Percentiles rank a stretch among this genome's conserved stretches.
Evolutionary conservation across 805 yeast genomes (phyloP).

Genomic region (Candida sanyiensis): DNA sequence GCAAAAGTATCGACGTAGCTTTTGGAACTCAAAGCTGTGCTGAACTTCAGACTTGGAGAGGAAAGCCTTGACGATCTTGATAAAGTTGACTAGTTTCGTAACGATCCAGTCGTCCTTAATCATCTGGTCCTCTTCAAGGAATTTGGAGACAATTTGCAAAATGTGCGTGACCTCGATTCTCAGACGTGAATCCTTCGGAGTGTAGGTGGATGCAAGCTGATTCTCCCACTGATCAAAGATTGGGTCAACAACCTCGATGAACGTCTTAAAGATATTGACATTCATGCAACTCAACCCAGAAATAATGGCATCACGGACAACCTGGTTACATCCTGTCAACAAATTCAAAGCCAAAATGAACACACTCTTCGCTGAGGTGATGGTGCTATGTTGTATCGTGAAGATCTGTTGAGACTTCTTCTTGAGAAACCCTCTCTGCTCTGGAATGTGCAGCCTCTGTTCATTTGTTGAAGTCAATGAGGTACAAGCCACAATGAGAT

Average conservation of each 20-base stretch:
- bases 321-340: conserved; percentile 59
- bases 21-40: conserved; percentile 62
- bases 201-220: conserved; percentile 32
- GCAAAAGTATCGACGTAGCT: conserved; percentile 76
- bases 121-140: conserved; percentile 43
- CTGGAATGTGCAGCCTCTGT: conserved; percentile 67
- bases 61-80: conserved; percentile 57
- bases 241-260: conserved; percentile 69
- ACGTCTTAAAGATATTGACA: conserved; percentile 78
- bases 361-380: conserved; percentile 86
- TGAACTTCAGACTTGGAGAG: conserved; percentile 55
- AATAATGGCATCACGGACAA: conserved; percentile 82
- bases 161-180: conserved; percentile 78
- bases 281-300: conserved; percentile 85
- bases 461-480: conserved; percentile 87
- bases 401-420: conserved; percentile 75
- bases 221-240: conserved; percentile 52
- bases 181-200: conserved; percentile 37
- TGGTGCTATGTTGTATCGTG: conserved; percentile 82
- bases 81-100: conserved; percentile 51
- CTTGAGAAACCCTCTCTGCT: conserved; percentile 51
- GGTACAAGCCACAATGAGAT: conserved; percentile 84
- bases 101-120: conserved; percentile 66
- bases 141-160: conserved; percentile 62
- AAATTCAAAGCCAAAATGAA: conserved; percentile 85